Evolutionary conservation across 768 basidiomycete genomes (phyloP).

Genomic region (Mrakia hoshinonis): DNA sequence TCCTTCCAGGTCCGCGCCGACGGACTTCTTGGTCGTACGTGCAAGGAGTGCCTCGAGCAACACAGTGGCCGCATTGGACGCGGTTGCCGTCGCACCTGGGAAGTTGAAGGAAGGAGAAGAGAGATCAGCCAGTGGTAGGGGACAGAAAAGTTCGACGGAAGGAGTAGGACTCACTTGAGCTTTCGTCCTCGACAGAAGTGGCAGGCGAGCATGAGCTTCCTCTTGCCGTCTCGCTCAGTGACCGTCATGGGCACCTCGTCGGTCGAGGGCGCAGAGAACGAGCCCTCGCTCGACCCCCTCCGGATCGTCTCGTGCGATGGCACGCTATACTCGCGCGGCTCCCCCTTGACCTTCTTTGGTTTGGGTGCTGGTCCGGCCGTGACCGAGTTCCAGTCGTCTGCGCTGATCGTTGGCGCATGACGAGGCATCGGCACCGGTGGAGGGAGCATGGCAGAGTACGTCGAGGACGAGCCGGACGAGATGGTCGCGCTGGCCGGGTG

Average conservation of each 20-base stretch:
- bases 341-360: neutral
- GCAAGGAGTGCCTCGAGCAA: slow-evolving; percentile 36
- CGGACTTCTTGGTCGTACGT: slow-evolving; percentile 40
- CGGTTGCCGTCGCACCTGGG: slow-evolving; percentile 39
- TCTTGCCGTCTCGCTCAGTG: slow-evolving; percentile 10
- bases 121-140: neutral
- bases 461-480: neutral
- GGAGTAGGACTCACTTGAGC: slow-evolving; percentile 37
- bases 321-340: neutral
- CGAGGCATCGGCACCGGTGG: neutral
- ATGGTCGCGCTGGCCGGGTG: neutral
- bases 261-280: neutral
- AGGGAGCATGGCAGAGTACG: neutral
- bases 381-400: neutral
- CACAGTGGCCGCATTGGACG: slow-evolving; percentile 40
- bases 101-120: neutral
- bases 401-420: neutral
- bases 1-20: slow-evolving; percentile 42
- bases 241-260: neutral
- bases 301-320: neutral
- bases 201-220: slow-evolving; percentile 37
- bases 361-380: neutral
- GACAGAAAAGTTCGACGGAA: neutral
- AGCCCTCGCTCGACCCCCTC: neutral
- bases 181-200: slow-evolving; percentile 43